Conservation (phyloP, 2,329 filamentous ascomycete species). For the Neonectria sp. region DNA sequence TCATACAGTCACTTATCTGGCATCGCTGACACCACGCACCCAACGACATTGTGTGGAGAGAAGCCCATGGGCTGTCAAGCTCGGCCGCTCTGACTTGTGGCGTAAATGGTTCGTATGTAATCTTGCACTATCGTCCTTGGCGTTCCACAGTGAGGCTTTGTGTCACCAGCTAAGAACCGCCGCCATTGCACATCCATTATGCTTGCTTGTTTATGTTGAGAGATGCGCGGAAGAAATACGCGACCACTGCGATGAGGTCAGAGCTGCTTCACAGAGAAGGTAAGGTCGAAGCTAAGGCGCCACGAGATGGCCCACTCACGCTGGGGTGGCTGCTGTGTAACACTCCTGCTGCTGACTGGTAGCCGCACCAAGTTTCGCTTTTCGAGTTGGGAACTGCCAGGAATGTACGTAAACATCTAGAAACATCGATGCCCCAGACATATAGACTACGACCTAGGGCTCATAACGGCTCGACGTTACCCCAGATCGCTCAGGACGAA, state of each 20-base stretch:
- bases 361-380: slow-evolving; percentile 1
- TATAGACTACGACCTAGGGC: neutral
- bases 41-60: neutral
- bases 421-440: neutral
- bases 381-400: neutral
- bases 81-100: slow-evolving; percentile 15
- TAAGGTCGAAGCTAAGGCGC: neutral
- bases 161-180: slow-evolving; percentile 16
- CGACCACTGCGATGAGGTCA: neutral
- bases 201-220: slow-evolving; percentile 7
- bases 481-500: slow-evolving; percentile 19
- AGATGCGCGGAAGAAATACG: neutral
- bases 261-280: neutral
- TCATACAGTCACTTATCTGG: neutral
- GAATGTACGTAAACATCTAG: neutral
- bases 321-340: slow-evolving; percentile 16
- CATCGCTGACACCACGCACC: neutral
- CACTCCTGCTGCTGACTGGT: slow-evolving; percentile 10
- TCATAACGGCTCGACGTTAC: slow-evolving; percentile 17
- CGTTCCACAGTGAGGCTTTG: slow-evolving; percentile 13
- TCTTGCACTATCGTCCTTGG: slow-evolving; percentile 9
- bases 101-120: slow-evolving; percentile 15
- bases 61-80: slow-evolving; percentile 14
- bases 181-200: slow-evolving; percentile 10
- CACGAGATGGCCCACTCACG: slow-evolving; percentile 1